phyloP scores from a whole-genome alignment of 192 early-diverging fungal species.

The Linnemannia zychae region DNA sequence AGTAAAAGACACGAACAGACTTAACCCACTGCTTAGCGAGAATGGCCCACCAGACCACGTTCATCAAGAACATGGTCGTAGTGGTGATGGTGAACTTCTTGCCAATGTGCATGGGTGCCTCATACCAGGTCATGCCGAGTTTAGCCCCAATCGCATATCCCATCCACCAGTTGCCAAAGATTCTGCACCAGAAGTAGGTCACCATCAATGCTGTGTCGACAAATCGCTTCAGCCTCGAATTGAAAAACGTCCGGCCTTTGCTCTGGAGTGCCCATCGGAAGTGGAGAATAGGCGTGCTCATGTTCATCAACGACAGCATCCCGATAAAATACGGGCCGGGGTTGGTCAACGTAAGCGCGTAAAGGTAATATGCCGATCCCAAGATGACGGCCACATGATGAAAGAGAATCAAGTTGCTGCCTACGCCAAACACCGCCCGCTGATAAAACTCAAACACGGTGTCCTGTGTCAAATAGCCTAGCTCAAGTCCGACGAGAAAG shows the following conservation, averaged over 20 bases:
- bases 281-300: slow-evolving; percentile 37
- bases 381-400: slow-evolving; percentile 40
- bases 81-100: slow-evolving; percentile 34
- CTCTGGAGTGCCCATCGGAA: slow-evolving; percentile 34
- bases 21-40: slow-evolving; percentile 31
- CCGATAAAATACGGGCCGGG: slow-evolving; percentile 37
- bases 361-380: slow-evolving; percentile 28
- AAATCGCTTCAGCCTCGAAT: slow-evolving; percentile 19
- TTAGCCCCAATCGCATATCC: slow-evolving; percentile 22
- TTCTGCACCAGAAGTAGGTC: slow-evolving; percentile 38
- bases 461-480: slow-evolving; percentile 38
- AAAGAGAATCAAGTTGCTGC: slow-evolving; percentile 39
- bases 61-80: slow-evolving; percentile 41
- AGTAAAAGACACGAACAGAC: slow-evolving; percentile 25
- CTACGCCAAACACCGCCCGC: slow-evolving; percentile 16
- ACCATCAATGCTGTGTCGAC: slow-evolving; percentile 35
- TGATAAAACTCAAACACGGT: slow-evolving; percentile 39
- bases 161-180: slow-evolving; percentile 48
- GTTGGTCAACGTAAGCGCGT: slow-evolving; percentile 23
- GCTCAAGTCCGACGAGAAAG: slow-evolving; percentile 46
- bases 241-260: slow-evolving; percentile 23
- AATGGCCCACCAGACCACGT: slow-evolving; percentile 30
- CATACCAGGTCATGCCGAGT: slow-evolving; percentile 32
- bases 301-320: slow-evolving; percentile 41
- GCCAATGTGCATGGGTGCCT: slow-evolving; percentile 27